Evolutionary conservation across 345 rosid species (phyloP).

Genomic region (Boechera stricta): DNA sequence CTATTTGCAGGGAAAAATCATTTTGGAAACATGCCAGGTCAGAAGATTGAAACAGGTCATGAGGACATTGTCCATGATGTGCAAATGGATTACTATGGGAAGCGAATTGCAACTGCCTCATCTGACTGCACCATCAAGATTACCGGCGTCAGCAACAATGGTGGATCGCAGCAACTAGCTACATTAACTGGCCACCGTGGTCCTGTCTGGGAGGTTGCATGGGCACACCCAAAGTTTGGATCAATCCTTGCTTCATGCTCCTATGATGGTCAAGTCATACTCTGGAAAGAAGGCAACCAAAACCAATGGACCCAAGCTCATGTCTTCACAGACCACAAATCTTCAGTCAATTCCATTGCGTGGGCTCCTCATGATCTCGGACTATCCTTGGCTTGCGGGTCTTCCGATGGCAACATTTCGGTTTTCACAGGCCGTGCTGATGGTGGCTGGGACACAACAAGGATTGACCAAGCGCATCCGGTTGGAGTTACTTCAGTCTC

Average conservation of each 20-base stretch:
- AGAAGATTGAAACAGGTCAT: conserved; percentile 68
- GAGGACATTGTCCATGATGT: conserved; percentile 67
- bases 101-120: conserved; percentile 68
- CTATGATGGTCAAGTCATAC: conserved; percentile 70
- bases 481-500: conserved; percentile 73
- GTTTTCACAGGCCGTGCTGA: conserved; percentile 65
- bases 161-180: conserved; percentile 61
- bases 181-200: conserved; percentile 68
- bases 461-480: conserved; percentile 70
- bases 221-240: conserved; percentile 80
- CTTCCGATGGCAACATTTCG: conserved; percentile 70
- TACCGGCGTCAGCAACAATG: conserved; percentile 53
- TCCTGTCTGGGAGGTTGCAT: conserved; percentile 69
- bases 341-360: conserved; percentile 71
- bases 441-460: conserved; percentile 67
- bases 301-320: conserved; percentile 69
- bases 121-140: conserved; percentile 69
- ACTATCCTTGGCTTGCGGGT: conserved; percentile 68
- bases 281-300: conserved; percentile 73
- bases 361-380: conserved; percentile 79
- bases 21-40: conserved; percentile 56
- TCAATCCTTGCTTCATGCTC: conserved; percentile 72
- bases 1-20: conserved; percentile 22
- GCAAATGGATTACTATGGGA: conserved; percentile 76
- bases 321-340: conserved; percentile 64